Evolutionary conservation across 2,329 filamentous ascomycete species (phyloP).

Genomic region (Trichoderma atroviride): DNA sequence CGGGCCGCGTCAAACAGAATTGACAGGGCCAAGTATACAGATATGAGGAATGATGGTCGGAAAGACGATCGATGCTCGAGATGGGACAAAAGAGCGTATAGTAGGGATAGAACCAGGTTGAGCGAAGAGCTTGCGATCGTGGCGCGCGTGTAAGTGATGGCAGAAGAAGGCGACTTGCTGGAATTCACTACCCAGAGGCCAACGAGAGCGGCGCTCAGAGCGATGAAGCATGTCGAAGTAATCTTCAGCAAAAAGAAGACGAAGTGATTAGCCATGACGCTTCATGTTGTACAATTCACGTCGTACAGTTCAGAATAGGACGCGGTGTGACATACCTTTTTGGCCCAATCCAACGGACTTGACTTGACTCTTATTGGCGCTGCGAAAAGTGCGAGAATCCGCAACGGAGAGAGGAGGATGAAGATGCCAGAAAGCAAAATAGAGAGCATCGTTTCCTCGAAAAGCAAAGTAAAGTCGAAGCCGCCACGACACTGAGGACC

Average conservation of each 20-base stretch:
- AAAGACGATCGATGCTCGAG: conserved; percentile 26
- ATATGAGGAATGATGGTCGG: conserved; percentile 29
- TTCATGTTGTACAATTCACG: neutral
- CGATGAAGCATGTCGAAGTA: conserved; percentile 19
- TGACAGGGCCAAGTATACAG: conserved; percentile 28
- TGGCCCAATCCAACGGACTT: conserved; percentile 10
- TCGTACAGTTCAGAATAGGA: neutral
- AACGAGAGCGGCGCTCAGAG: conserved; percentile 15
- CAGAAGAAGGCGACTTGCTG: neutral
- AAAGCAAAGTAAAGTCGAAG: conserved; percentile 32
- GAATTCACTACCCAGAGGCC: conserved; percentile 10
- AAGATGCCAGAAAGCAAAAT: conserved; percentile 22
- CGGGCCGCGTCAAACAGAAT: conserved; percentile 30
- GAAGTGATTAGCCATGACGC: neutral
- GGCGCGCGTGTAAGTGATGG: conserved; percentile 5
- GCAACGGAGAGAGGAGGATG: conserved; percentile 6
- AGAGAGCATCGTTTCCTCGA: conserved; percentile 30
- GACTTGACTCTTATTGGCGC: conserved; percentile 8
- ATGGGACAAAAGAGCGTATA: conserved; percentile 8
- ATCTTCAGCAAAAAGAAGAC: neutral
- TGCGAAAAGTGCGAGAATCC: neutral
- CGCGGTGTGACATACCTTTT: conserved; percentile 8
- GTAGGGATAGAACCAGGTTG: conserved; percentile 2
- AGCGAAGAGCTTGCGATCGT: conserved; percentile 14
- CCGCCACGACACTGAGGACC: conserved; percentile 29